Evolutionary conservation across 371 early-diverging fungal genomes (phyloP).

Genomic region (Apophysomyces elegans): DNA sequence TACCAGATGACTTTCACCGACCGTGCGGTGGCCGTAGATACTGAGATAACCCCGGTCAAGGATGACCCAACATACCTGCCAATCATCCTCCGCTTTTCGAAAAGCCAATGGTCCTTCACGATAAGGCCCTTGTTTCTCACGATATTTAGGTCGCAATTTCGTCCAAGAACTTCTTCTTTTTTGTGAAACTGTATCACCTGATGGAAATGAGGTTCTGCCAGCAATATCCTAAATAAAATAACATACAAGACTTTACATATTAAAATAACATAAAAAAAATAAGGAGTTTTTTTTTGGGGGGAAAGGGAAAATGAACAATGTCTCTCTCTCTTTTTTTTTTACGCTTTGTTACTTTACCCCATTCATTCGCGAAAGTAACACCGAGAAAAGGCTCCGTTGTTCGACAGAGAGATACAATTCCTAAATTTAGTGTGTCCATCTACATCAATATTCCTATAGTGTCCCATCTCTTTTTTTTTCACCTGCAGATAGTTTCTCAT

Average conservation of each 20-base stretch:
- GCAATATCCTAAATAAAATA: too few relatives aligned
- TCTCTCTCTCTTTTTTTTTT: neutral
- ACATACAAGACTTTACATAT: too few relatives aligned
- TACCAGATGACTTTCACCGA: constrained; percentile 2
- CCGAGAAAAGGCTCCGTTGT: constrained; percentile 13
- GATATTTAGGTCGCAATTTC: constrained; percentile 18
- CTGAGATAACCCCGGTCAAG: constrained; percentile 28
- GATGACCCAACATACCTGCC: constrained; percentile 34
- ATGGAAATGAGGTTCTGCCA: constrained; percentile 9
- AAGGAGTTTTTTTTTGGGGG: neutral
- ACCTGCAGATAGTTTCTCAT: constrained; percentile 13
- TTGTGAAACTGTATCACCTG: constrained; percentile 11
- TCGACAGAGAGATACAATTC: constrained; percentile 14
- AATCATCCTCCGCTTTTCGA: constrained; percentile 19
- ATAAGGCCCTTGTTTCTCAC: constrained; percentile 28
- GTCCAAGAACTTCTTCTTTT: constrained; percentile 21
- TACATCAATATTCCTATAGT: constrained; percentile 1
- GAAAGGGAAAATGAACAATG: neutral
- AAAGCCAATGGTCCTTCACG: constrained; percentile 29
- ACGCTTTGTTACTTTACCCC: constrained; percentile 11
- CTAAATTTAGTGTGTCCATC: constrained; percentile 8
- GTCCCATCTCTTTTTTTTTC: constrained; percentile 3
- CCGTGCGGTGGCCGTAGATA: constrained; percentile 20
- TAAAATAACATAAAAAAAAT: neutral
- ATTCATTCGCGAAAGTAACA: constrained; percentile 2